phyloP scores from a whole-genome alignment of 129 eudicot species.

The Flaveria brownii region DNA sequence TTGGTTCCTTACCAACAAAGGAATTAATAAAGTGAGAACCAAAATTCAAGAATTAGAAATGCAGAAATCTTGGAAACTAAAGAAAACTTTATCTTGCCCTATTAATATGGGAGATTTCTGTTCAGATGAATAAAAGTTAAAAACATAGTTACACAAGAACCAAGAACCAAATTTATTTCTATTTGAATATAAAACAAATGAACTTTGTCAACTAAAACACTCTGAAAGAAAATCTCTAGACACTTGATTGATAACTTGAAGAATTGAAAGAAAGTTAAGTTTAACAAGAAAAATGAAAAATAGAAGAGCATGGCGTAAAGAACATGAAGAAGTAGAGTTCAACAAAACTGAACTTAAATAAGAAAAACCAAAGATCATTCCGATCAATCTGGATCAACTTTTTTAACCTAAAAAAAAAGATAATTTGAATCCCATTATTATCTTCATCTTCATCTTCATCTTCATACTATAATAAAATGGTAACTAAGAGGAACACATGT shows the following conservation, averaged over 20 bases:
- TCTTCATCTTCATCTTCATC: too few relatives aligned
- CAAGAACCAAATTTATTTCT: too few relatives aligned
- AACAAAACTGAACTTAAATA: conserved; percentile 24
- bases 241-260: too few relatives aligned
- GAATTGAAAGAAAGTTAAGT: too few relatives aligned
- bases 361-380: conserved; percentile 18
- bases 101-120: neutral
- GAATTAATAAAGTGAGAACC: conserved; percentile 13
- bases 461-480: too few relatives aligned
- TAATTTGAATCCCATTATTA: neutral
- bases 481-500: too few relatives aligned
- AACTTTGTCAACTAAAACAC: too few relatives aligned
- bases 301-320: conserved; percentile 10
- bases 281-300: too few relatives aligned
- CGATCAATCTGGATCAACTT: conserved; percentile 25
- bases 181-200: too few relatives aligned
- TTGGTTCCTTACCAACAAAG: conserved; percentile 31
- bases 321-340: conserved; percentile 23
- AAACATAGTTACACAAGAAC: too few relatives aligned
- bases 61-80: conserved; percentile 6
- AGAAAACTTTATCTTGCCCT: conserved; percentile 17
- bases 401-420: conserved; percentile 13
- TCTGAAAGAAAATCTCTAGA: too few relatives aligned
- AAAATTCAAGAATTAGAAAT: conserved; percentile 12
- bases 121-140: neutral